phyloP scores from a whole-genome alignment of 2,329 filamentous ascomycete genomes.

The Epichloe festucae region DNA sequence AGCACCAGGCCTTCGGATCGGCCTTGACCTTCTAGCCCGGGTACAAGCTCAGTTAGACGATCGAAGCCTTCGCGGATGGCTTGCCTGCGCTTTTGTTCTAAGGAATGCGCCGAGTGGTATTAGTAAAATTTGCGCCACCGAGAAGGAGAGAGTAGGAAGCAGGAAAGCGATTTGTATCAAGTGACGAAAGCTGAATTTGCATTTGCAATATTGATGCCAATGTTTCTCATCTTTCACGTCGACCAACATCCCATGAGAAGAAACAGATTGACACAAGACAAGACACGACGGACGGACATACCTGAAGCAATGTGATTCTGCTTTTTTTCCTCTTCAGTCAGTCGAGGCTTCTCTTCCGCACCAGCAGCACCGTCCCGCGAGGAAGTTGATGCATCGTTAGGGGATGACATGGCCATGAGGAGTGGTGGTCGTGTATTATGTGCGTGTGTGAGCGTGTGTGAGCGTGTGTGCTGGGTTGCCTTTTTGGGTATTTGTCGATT shows the following conservation, averaged over 20 bases:
- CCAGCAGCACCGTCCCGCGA: slow-evolving; percentile 9
- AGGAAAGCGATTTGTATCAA: not conserved
- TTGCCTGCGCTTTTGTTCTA: slow-evolving; percentile 33
- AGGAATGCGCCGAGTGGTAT: not conserved
- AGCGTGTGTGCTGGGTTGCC: not conserved
- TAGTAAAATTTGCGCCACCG: too few relatives aligned
- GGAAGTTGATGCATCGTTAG: slow-evolving; percentile 8
- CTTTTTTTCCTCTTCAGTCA: slow-evolving; percentile 42
- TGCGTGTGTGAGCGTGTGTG: not conserved
- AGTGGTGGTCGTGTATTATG: not conserved
- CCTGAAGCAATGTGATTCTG: slow-evolving; percentile 42
- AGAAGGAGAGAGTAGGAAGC: not conserved
- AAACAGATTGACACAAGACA: not conserved
- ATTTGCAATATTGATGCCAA: not conserved
- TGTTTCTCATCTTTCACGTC: not conserved
- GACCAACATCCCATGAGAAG: not conserved
- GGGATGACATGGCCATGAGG: slow-evolving; percentile 8
- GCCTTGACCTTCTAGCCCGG: slow-evolving; percentile 69
- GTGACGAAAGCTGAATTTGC: not conserved
- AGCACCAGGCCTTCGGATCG: slow-evolving; percentile 79
- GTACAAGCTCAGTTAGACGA: slow-evolving; percentile 64
- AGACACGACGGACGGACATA: slow-evolving; percentile 13
- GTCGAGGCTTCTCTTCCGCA: slow-evolving; percentile 34
- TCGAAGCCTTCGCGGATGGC: slow-evolving; percentile 79
- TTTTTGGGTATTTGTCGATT: not conserved